Conservation (phyloP, 2,329 filamentous ascomycete genomes). For the Calonectria pteridis region DNA sequence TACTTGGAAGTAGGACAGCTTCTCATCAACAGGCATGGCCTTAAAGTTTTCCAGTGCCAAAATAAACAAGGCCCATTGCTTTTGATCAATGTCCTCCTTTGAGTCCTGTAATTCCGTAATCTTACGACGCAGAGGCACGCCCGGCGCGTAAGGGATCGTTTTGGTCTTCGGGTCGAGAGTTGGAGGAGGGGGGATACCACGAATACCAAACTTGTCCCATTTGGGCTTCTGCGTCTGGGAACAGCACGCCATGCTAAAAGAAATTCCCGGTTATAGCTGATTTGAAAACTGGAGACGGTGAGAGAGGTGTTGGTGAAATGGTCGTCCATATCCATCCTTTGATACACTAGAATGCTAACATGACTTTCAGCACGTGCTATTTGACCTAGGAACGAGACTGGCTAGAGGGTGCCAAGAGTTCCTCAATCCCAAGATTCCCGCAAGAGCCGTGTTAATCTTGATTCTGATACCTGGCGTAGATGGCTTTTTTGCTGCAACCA, state of each 20-base stretch:
- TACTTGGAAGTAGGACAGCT: conserved; percentile 29
- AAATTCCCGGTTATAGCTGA: not conserved
- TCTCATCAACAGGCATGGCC: conserved; percentile 12
- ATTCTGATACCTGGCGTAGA: not conserved
- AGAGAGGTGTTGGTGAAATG: not conserved
- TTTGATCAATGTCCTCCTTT: not conserved
- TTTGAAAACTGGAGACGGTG: not conserved
- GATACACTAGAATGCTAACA: not conserved
- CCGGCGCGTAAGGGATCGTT: not conserved
- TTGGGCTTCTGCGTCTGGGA: not conserved
- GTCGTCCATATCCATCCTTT: not conserved
- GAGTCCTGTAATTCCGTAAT: not conserved
- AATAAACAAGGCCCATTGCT: conserved; percentile 27
- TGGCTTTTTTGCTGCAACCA: not conserved
- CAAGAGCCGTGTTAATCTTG: not conserved
- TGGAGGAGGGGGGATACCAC: not conserved
- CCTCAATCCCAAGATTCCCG: not conserved
- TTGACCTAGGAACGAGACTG: not conserved
- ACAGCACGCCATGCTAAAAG: not conserved
- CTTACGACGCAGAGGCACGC: not conserved
- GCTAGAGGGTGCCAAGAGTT: not conserved
- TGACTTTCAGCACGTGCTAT: not conserved
- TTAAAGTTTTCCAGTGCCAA: conserved; percentile 23
- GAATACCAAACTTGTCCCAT: not conserved
- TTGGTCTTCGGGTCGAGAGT: not conserved